Evolutionary conservation across 495 filamentous ascomycete genomes (phyloP), one percentile per base, ranked within the genome.

Genomic region (Sabuloglossum arenarium): DNA sequence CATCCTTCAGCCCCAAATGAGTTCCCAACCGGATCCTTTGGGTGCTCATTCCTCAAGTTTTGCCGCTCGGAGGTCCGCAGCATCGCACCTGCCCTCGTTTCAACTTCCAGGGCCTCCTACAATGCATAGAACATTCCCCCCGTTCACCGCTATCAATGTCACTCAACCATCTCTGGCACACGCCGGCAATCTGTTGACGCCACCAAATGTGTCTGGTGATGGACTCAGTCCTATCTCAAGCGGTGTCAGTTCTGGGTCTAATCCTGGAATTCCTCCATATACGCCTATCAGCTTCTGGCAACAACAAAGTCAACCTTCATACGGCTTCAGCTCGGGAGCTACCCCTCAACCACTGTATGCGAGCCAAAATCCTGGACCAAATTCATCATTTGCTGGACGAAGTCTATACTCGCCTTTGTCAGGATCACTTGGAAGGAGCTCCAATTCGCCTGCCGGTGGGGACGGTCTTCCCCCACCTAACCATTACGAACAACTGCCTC

Each of bases 121-220:
- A 4, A 28, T 51, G 24, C 28, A 27, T 5, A 51, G 47, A 21
- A 3, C 53, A 29, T 54, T 54, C 21, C 39, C 43, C 10, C 34
- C 54, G 47, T 63, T 65, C 45, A 64, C 67, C 67, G 65, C 59
- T 69, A 65, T 71, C 56, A 63, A 70, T 66, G 63, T 73, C 66
- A 56, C 66, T 66, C 63, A 79, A 65, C 64, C 63, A 54, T 60
- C 65, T 56, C 60, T 69, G 59, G 60, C 69, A 30, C 78, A 74
- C 59, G 76, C 76, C 56, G 77, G 74, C 60, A 83, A 75, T 58
- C 71, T 83, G 28, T 67, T 81, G 56, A 85, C 79, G 6, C 77
- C 79, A 29, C 80, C 79, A 57, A 77, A 73, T 65, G 71, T 80
- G 34, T 70, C 77, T n/a, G 73, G 73, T 54, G 84, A 88, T 58